These are phyloP conservation scores for Cladosporium cucumerinum DNA, from an alignment of 2,329 filamentous ascomycete genomes.

Conservation along the genomic window DNA sequence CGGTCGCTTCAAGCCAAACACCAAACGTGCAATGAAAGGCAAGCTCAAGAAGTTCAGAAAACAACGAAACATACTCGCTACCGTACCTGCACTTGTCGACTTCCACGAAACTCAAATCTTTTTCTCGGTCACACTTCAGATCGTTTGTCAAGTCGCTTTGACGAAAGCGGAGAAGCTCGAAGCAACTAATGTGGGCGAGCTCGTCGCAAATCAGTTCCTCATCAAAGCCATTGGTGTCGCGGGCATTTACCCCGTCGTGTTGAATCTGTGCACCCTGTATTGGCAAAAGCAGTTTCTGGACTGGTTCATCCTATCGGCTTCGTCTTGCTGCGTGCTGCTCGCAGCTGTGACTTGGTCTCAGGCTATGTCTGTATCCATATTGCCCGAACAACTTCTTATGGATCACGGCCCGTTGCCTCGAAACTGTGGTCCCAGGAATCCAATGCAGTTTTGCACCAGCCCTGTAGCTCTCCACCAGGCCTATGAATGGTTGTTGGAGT, in stretches of 20 bases:
- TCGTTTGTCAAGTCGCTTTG: not conserved
- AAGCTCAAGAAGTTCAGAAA: not conserved
- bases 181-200: not conserved
- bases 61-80: not conserved
- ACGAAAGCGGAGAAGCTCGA: not conserved
- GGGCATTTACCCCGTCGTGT: not conserved
- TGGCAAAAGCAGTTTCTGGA: not conserved
- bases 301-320: not conserved
- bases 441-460: not conserved
- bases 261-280: not conserved
- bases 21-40: not conserved
- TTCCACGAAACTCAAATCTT: slow-evolving; percentile 1
- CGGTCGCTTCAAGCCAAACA: not conserved
- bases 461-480: not conserved
- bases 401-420: not conserved
- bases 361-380: not conserved
- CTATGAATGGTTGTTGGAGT: not conserved
- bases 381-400: not conserved
- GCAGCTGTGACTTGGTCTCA: not conserved
- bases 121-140: not conserved
- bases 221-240: not conserved
- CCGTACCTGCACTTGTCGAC: not conserved
- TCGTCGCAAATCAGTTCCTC: not conserved
- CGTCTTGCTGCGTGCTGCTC: not conserved
- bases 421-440: not conserved